Conservation (phyloP, 2,329 filamentous ascomycete species). For the Nemania sp. region DNA sequence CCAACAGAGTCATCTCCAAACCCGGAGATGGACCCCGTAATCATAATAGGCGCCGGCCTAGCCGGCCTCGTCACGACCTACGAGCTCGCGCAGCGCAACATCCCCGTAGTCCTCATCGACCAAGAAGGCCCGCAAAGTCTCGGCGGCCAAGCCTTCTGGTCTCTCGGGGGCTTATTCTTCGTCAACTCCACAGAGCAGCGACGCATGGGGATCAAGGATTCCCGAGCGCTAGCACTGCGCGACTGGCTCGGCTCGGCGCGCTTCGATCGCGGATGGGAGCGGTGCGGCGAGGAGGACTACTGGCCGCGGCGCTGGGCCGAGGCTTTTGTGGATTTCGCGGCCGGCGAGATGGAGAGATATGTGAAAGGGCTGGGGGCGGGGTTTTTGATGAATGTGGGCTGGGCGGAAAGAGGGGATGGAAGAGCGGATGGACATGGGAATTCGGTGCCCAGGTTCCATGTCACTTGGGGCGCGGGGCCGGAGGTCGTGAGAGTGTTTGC, state of each 20-base stretch:
- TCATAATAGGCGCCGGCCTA: conserved; percentile 60
- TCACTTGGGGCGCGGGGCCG: conserved; percentile 64
- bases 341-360: conserved; percentile 61
- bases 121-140: conserved; percentile 61
- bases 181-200: conserved; percentile 61
- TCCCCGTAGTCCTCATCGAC: conserved; percentile 58
- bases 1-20: background rate
- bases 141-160: conserved; percentile 67
- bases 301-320: conserved; percentile 66
- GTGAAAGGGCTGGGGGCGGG: conserved; percentile 56
- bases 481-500: conserved; percentile 61
- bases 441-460: conserved; percentile 64
- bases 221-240: conserved; percentile 57
- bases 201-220: conserved; percentile 61
- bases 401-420: conserved; percentile 64
- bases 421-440: conserved; percentile 62
- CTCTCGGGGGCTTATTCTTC: conserved; percentile 63
- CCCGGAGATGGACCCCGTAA: conserved; percentile 44
- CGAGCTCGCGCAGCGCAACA: conserved; percentile 54
- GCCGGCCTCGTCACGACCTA: conserved; percentile 63
- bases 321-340: conserved; percentile 65
- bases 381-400: conserved; percentile 59
- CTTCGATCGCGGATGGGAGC: conserved; percentile 59
- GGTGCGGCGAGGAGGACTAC: too few species aligned
- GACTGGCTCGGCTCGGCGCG: conserved; percentile 62